Base-by-base conservation (phyloP, 371 early-diverging fungal genomes). In the Apophysomyces variabilis region DNA sequence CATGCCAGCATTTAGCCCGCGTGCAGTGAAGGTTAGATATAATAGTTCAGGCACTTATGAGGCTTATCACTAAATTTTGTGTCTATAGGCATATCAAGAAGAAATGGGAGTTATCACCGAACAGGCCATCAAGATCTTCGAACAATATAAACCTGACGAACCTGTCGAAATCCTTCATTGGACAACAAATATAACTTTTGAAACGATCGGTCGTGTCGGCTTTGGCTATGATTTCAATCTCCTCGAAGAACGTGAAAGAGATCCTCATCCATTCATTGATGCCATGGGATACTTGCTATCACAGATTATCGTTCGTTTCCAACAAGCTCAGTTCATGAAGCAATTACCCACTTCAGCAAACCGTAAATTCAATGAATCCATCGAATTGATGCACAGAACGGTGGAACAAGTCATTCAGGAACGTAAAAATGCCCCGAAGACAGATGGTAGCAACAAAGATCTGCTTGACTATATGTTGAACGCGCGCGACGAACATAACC, bases 391-490 rank as follows among this genome's bases (percentile, higher is more conserved):
- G 67, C 63, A 58, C 41, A 21, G 57, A 0, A 75, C 66, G 37
- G 73, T 76, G 8, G 66, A 66, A 5, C 58, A 72, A n/a, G 71
- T 77, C 5, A 58, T 67, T 32, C 39, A 59, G 26, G 65, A 72
- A 18, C 62, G 66, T 7, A 61, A 61, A 9, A 32, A 50, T 12
- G 32, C 43, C 7, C 44, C 56, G 26, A 14, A 65, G n/a, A 57
- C 63, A 11, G 43, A 38, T 1, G 64, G 57, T 21, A 56, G 44
- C 7, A 21, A 68, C 5, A 75, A 66, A 45, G 82, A 84, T 67
- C 57, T 84, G 21, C 60, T 84, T 13, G 81, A 66, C 18, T 82
- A 68, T 61, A 84, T 84, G 84, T 58, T 84, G 62, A 73, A 66
- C 36, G 82, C 79, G 14, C 62, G 64, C 11, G 69, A 67, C 14